Evolutionary conservation across 2,329 filamentous ascomycete species (phyloP), one percentile per base, ranked within the genome.

Genomic region (Didymella arachidicola): DNA sequence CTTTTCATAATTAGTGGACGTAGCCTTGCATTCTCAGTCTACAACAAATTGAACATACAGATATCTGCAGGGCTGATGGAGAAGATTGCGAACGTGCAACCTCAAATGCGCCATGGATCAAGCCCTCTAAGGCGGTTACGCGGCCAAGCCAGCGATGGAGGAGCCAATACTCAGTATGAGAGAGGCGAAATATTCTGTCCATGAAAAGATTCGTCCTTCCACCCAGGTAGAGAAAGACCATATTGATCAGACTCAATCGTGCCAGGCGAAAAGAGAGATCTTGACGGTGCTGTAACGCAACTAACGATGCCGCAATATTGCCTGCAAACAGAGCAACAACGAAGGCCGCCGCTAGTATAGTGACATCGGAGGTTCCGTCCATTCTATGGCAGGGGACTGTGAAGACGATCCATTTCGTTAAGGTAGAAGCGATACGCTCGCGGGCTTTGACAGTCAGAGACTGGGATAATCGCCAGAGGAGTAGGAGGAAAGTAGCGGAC

Each of bases 131-230:
- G 14, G 57, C 38, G 7, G 18, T 38, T 25, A 60, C 25, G 11
- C 61, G 49, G 26, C 57, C 51, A 25, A 63, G 14, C 61, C 51
- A 63, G 1, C 46, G 36, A 51, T 63, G 54, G 12, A 63, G 4
- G 3, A 54, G 25, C 4, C 42, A 36, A 10, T 52, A 34, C 4
- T 63, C 29, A 4, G 25, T 50, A 11, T 45, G 46, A n/a, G 46
- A 29, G 25, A 49, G 10, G 6, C 25, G 46, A 22, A 49, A 38
- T 11, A 49, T 16, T 10, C 38, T 49, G 32, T 49, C 30, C 6
- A 49, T 7, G 11, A 49, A 5, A 2, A 49, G 7, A 32, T 39
- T 49, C 16, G 19, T 49, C 7, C 34, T 16, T 26, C 46, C 46
- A n/a, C 46, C 46, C n/a, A 38, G 7, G 18, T 49, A 49, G 4